A percentile compares a stretch with the other conserved stretches of the same genome.
These are phyloP conservation scores for Colletotrichum lindemuthianum DNA, from an alignment of 2,329 filamentous ascomycete genomes.

Conservation along the genomic window DNA sequence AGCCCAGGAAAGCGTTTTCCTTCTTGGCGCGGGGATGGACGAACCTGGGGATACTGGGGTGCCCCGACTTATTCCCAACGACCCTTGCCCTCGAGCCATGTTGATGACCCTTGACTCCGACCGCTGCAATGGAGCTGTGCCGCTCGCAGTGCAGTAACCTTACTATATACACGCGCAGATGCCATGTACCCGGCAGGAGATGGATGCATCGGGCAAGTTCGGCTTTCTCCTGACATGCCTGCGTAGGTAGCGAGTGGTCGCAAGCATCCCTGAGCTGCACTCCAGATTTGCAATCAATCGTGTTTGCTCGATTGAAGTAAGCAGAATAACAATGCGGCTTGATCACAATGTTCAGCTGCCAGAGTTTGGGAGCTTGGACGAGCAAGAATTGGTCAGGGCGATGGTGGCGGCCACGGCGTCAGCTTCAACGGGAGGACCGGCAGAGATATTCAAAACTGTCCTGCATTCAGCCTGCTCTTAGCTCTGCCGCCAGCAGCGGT, in stretches of 20 bases:
- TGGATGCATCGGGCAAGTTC: too few relatives aligned
- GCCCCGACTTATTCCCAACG: slow-evolving; percentile 6
- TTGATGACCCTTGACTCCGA: too few relatives aligned
- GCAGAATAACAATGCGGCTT: not conserved
- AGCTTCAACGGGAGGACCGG: not conserved
- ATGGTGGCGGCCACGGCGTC: not conserved
- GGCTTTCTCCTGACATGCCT: too few relatives aligned
- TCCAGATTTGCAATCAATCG: not conserved
- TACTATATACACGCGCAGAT: too few relatives aligned
- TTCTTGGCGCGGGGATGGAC: slow-evolving; percentile 35
- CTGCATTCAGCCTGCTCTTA: slow-evolving; percentile 1
- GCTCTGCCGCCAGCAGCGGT: slow-evolving; percentile 9
- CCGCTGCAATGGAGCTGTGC: too few relatives aligned
- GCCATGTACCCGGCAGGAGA: too few relatives aligned
- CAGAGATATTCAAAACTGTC: slow-evolving; percentile 1
- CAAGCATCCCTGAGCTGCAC: not conserved
- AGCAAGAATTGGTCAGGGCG: slow-evolving; percentile 13
- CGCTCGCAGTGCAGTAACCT: too few relatives aligned
- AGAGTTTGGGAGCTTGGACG: slow-evolving; percentile 3
- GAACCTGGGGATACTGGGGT: slow-evolving; percentile 29
- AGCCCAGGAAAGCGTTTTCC: not conserved
- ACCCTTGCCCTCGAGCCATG: too few relatives aligned
- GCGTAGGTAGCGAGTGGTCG: too few relatives aligned
- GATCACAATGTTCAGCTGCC: not conserved
- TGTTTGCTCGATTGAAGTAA: not conserved